Conservation (phyloP, 257 asterid species). For the Schizonepeta tenuifolia region DNA sequence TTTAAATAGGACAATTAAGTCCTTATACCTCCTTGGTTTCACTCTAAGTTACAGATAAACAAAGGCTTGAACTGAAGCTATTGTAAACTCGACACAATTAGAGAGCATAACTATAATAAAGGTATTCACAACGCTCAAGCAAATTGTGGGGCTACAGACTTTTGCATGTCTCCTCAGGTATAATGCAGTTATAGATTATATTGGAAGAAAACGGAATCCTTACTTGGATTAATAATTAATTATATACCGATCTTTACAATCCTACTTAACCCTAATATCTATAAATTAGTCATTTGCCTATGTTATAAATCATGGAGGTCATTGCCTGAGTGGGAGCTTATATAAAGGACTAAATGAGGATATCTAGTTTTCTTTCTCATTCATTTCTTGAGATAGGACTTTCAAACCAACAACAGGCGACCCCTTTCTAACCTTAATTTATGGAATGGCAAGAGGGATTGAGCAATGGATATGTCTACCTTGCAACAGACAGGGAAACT, state of each 20-base stretch:
- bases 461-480: slow-evolving; percentile 46
- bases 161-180: not conserved
- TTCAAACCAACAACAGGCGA: slow-evolving; percentile 10
- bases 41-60: no score
- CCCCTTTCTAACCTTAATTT: slow-evolving; percentile 34
- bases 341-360: not conserved
- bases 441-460: slow-evolving; percentile 43
- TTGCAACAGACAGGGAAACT: slow-evolving; percentile 94
- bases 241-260: no score
- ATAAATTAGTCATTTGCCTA: not conserved
- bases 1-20: no score
- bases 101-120: not conserved
- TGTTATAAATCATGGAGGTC: not conserved
- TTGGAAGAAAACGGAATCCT: not conserved
- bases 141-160: not conserved
- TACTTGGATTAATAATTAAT: not conserved
- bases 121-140: not conserved
- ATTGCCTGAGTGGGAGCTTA: not conserved
- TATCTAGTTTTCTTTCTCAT: not conserved
- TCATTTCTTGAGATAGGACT: slow-evolving; percentile 23
- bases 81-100: not conserved
- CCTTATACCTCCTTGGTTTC: no score
- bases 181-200: not conserved
- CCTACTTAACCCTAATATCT: not conserved
- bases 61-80: not conserved